Percentiles rank a stretch among this genome's conserved stretches.
Conservation (phyloP, 2,329 filamentous ascomycete genomes). For the Colletotrichum sp. region DNA sequence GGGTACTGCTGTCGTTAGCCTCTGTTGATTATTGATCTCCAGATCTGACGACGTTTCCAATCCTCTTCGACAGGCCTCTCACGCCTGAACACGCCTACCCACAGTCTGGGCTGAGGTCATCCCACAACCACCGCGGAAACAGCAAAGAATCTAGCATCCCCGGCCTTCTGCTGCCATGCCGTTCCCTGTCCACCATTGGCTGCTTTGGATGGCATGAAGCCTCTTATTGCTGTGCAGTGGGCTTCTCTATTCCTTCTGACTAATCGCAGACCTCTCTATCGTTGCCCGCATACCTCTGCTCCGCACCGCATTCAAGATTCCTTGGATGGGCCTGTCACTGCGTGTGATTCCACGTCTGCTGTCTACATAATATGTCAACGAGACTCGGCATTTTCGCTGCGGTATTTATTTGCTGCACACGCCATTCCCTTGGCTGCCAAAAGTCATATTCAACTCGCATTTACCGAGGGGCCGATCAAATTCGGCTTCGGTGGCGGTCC, state of each 20-base stretch:
- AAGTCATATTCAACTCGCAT: background rate
- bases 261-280: conserved; percentile 10
- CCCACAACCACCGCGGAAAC: background rate
- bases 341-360: background rate
- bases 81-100: background rate
- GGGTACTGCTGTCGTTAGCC: background rate
- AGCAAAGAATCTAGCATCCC: background rate
- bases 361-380: background rate
- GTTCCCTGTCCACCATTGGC: background rate
- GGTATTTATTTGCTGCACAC: conserved; percentile 10
- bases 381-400: background rate
- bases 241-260: conserved; percentile 2
- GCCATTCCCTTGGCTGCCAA: background rate
- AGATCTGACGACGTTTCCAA: background rate
- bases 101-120: background rate
- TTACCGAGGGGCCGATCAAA: background rate
- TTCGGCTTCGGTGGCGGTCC: conserved; percentile 5
- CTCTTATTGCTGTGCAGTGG: background rate
- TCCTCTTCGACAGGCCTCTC: background rate
- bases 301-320: background rate
- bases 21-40: background rate
- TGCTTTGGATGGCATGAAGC: conserved; percentile 1
- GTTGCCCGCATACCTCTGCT: background rate
- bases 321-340: background rate
- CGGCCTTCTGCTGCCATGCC: background rate